phyloP scores from a whole-genome alignment of 202 grass and related monocot genomes.

The Carex arenaria region DNA sequence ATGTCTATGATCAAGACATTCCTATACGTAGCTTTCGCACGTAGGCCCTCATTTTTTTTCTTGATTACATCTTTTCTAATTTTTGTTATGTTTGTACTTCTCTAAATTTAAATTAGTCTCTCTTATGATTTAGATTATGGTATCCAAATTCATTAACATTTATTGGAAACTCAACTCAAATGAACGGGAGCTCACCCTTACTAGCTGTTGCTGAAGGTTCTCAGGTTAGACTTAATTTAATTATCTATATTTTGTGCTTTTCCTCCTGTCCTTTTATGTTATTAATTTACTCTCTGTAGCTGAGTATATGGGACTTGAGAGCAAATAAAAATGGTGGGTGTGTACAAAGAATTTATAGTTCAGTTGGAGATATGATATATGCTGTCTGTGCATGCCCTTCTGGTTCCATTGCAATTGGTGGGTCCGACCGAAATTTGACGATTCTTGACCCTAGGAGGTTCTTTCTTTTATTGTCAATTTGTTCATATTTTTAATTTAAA shows the following conservation, averaged over 20 bases:
- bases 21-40: constrained; percentile 75
- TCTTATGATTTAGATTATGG: constrained; percentile 53
- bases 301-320: constrained; percentile 90
- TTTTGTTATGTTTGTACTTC: constrained; percentile 17
- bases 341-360: constrained; percentile 58
- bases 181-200: constrained; percentile 43
- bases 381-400: constrained; percentile 54
- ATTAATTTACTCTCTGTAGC: constrained; percentile 41
- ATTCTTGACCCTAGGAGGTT: constrained; percentile 83
- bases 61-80: background rate
- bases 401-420: constrained; percentile 59
- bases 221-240: constrained; percentile 46
- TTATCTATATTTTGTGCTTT: background rate
- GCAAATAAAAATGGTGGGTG: constrained; percentile 85
- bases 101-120: background rate
- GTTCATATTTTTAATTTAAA: background rate
- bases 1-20: constrained; percentile 95
- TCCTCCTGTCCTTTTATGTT: constrained; percentile 8
- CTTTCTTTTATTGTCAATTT: background rate
- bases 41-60: constrained; percentile 32
- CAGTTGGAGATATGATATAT: constrained; percentile 59
- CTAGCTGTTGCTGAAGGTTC: constrained; percentile 81
- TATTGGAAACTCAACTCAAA: constrained; percentile 40
- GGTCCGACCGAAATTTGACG: constrained; percentile 69
- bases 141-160: constrained; percentile 78